Percentiles rank a stretch among this genome's conserved stretches.
Conservation (phyloP, 2,329 filamentous ascomycete species). For the Talaromyces sp. region DNA sequence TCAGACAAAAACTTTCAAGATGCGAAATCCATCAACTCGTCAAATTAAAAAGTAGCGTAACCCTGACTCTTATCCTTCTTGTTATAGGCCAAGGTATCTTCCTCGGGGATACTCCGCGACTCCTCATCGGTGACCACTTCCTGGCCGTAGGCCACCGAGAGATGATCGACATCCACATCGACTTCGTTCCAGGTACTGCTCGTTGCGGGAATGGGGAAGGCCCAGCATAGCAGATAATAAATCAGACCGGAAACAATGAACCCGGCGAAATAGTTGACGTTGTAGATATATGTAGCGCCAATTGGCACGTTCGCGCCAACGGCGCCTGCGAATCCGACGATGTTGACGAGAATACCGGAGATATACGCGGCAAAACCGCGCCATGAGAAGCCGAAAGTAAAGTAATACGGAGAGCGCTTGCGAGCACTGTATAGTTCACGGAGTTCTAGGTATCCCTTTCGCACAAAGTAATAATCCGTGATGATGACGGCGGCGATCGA, state of each 20-base stretch:
- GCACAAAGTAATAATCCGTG: slow-evolving; percentile 81
- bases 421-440: slow-evolving; percentile 74
- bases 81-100: slow-evolving; percentile 14
- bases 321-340: slow-evolving; percentile 84
- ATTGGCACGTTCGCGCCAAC: slow-evolving; percentile 68
- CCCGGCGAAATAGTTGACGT: slow-evolving; percentile 84
- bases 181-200: slow-evolving; percentile 77
- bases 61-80: slow-evolving; percentile 19
- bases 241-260: slow-evolving; percentile 64
- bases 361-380: slow-evolving; percentile 80
- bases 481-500: slow-evolving; percentile 90
- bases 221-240: slow-evolving; percentile 67
- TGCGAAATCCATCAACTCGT: neutral
- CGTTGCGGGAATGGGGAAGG: slow-evolving; percentile 69
- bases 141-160: slow-evolving; percentile 33
- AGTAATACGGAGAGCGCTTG: slow-evolving; percentile 63
- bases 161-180: slow-evolving; percentile 37
- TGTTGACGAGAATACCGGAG: slow-evolving; percentile 79
- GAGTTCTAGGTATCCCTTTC: slow-evolving; percentile 74
- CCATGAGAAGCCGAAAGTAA: slow-evolving; percentile 70
- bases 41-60: slow-evolving; percentile 16
- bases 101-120: slow-evolving; percentile 11
- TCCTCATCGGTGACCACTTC: slow-evolving; percentile 30
- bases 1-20: neutral
- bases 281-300: slow-evolving; percentile 81